phyloP scores from a whole-genome alignment of 441 rosid genomes.

The California macrophylla region DNA sequence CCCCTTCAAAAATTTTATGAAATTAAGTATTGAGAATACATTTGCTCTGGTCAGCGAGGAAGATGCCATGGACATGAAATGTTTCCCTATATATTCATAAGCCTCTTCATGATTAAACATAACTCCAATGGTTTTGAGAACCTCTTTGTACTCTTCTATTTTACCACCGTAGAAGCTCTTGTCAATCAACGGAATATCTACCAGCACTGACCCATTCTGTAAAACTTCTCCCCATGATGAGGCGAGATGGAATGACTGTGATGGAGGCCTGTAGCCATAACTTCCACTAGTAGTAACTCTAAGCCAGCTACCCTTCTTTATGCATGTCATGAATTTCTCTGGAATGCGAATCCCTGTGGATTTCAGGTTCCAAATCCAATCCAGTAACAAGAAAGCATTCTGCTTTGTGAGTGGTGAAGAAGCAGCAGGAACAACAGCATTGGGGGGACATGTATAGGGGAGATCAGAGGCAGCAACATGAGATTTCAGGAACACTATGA shows the following conservation, averaged over 20 bases:
- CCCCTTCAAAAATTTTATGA: conserved; percentile 40
- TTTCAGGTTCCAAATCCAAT: conserved; percentile 34
- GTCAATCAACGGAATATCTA: conserved; percentile 65
- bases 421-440: conserved; percentile 39
- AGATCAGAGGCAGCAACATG: conserved; percentile 35
- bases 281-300: conserved; percentile 35
- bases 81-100: conserved; percentile 38
- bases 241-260: conserved; percentile 42
- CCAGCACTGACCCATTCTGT: conserved; percentile 41
- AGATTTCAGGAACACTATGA: conserved; percentile 31
- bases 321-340: conserved; percentile 31
- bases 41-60: conserved; percentile 28
- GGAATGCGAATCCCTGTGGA: conserved; percentile 20
- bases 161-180: conserved; percentile 35
- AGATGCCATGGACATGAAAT: conserved; percentile 39
- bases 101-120: conserved; percentile 48
- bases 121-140: conserved; percentile 44
- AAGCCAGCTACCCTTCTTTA: conserved; percentile 53
- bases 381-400: conserved; percentile 42
- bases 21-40: conserved; percentile 39
- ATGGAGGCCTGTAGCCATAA: conserved; percentile 43
- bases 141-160: conserved; percentile 32
- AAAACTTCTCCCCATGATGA: conserved; percentile 46
- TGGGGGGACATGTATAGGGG: conserved; percentile 44
- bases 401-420: conserved; percentile 40